Base-by-base conservation (phyloP, 768 basidiomycete species). In the Tricholoma hemisulphureum region DNA sequence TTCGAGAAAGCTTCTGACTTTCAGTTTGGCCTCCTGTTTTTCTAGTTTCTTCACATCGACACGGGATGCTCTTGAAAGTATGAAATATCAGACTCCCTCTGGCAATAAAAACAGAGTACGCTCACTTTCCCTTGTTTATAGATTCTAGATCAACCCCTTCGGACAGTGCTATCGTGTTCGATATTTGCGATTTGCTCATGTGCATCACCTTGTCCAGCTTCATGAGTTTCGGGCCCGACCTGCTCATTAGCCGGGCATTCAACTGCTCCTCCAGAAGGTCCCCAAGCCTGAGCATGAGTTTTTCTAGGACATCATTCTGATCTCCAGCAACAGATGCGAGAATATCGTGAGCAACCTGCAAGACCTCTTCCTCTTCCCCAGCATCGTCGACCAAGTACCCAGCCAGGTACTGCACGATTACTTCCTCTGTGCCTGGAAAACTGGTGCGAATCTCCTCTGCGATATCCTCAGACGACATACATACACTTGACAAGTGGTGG, bases 11-110 rank as follows among this genome's bases (percentile, higher is more conserved):
- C 43, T 43, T 55, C 57, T 68, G 50, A 88, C 91, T 79, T 87
- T 88, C 64, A 98, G 85, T 71, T 99, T 99, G 1, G 94, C 93
- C 73, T 99, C 97, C 65, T 94, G 91, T 73, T 97, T 96, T 75
- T 96, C 94, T 8, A 97, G 84, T 67, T 95, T 95, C 74, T 95
- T 96, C 59, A 97, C 83, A 75, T 97, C 94, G 48, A 97, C 94
- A 26, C 89, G 87, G 34, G 92, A 93, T 31, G 90, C 91, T 74
- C 94, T 92, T 71, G 24, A 58, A 35, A 56, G 28, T 16, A 43
- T 51, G 34, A 51, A 51, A 41, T 50, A 55, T 58, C 57, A 67
- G 51, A 63, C 58, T 59, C 59, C 55, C 51, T 54, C 29, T n/a
- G 53, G 31, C 6, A 31, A 58, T 53, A 45, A 18, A 52, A 34